phyloP scores from a whole-genome alignment of 345 rosid genomes.

The Brassica rapa region DNA sequence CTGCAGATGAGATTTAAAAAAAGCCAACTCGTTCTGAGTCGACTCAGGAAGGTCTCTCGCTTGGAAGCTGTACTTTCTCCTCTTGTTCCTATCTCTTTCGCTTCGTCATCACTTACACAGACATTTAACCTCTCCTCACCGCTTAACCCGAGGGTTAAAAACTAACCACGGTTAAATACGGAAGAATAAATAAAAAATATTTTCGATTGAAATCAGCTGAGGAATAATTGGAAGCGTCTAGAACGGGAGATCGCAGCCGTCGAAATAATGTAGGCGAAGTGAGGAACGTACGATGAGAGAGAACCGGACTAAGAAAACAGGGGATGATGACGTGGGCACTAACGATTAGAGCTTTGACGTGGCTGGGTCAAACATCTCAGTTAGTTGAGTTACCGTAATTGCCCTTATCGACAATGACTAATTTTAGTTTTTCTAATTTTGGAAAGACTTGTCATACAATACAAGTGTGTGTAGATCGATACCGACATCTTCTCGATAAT shows the following conservation, averaged over 20 bases:
- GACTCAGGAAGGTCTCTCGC: conserved; percentile 37
- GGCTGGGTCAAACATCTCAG: conserved; percentile 46
- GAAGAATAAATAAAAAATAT: too few relatives aligned
- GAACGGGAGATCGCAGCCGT: conserved; percentile 51
- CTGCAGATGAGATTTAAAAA: background rate
- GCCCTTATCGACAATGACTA: background rate
- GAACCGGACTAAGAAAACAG: conserved; percentile 17
- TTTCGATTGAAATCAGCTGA: background rate
- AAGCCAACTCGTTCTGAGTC: conserved; percentile 37
- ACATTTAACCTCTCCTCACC: conserved; percentile 35
- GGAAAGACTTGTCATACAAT: conserved; percentile 15
- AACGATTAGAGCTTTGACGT: conserved; percentile 50
- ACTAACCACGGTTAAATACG: conserved; percentile 35
- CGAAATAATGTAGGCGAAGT: conserved; percentile 30
- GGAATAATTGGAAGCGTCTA: conserved; percentile 51
- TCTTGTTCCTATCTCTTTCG: conserved; percentile 31
- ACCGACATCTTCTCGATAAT: conserved; percentile 16
- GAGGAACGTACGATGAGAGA: conserved; percentile 40
- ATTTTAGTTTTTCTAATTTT: conserved; percentile 11
- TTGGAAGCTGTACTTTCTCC: conserved; percentile 24
- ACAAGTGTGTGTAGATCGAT: background rate
- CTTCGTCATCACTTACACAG: conserved; percentile 28
- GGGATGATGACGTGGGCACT: conserved; percentile 49
- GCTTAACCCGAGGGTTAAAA: conserved; percentile 35
- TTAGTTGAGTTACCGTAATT: conserved; percentile 22